A percentile compares a stretch with the other conserved stretches of the same genome.
Conservation (phyloP, 2,329 filamentous ascomycete species). For the Periconia sp. region DNA sequence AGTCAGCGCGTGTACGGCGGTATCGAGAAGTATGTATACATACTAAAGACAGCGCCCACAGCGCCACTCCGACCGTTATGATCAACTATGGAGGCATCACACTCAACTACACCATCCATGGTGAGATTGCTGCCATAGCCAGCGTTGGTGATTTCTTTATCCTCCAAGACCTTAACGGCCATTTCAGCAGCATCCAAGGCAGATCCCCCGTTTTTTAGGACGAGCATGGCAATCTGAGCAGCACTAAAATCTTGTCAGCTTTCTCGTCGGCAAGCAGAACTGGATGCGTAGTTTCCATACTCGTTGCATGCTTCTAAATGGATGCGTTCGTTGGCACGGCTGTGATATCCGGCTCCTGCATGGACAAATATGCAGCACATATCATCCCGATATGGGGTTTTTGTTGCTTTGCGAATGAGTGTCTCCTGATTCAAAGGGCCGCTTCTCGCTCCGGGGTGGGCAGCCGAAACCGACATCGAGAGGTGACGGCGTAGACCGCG, state of each 20-base stretch:
- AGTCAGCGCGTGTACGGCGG: conserved; percentile 15
- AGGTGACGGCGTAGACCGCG: conserved; percentile 30
- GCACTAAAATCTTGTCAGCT: conserved; percentile 58
- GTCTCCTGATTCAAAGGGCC: conserved; percentile 22
- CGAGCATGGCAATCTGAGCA: conserved; percentile 77
- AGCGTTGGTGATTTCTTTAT: conserved; percentile 94
- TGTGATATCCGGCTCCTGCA: conserved; percentile 93
- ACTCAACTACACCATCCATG: conserved; percentile 88
- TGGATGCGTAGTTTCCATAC: conserved; percentile 56
- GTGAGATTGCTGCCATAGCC: conserved; percentile 94
- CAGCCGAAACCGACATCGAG: conserved; percentile 28
- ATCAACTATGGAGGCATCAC: conserved; percentile 91
- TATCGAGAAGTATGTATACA: conserved; percentile 41
- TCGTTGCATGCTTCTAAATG: conserved; percentile 87
- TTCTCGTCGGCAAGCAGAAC: not conserved
- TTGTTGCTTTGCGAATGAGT: conserved; percentile 42
- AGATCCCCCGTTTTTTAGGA: conserved; percentile 75
- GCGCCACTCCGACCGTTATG: conserved; percentile 89
- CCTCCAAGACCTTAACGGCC: conserved; percentile 84
- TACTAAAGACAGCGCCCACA: conserved; percentile 87
- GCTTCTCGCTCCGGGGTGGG: conserved; percentile 22
- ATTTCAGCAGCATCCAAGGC: conserved; percentile 89
- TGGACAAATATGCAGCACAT: conserved; percentile 88
- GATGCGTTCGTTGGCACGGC: conserved; percentile 76
- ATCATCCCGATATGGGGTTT: conserved; percentile 46